These are phyloP conservation scores for Warburgia ugandensis DNA, from an alignment of 164 flowering plant genomes.

Conservation along the genomic window DNA sequence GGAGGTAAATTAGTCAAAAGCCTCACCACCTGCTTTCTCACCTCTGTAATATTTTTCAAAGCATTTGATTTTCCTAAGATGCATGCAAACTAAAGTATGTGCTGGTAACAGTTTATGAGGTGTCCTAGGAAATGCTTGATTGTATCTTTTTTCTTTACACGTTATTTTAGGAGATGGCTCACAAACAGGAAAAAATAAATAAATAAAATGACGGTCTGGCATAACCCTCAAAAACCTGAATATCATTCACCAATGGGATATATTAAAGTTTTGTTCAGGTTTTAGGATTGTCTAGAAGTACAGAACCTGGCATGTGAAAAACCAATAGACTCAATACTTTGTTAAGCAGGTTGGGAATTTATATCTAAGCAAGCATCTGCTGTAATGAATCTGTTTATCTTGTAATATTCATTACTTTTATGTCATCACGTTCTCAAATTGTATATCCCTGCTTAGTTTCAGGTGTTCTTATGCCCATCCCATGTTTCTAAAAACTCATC, in stretches of 20 bases:
- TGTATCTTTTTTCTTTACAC: not conserved
- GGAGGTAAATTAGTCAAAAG: conserved; percentile 1
- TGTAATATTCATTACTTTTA: too few species aligned
- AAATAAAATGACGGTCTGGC: too few species aligned
- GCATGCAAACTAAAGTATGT: not conserved
- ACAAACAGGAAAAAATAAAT: too few species aligned
- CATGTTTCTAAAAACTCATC: not conserved
- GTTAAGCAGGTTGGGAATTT: not conserved
- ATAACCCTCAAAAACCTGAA: too few species aligned
- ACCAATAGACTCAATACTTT: not conserved
- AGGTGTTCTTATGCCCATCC: not conserved
- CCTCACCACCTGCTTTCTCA: not conserved
- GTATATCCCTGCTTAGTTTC: not conserved
- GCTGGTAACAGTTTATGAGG: not conserved
- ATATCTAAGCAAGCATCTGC: not conserved
- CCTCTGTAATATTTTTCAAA: not conserved
- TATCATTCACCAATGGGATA: too few species aligned
- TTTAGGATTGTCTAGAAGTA: not conserved
- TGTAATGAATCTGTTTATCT: not conserved
- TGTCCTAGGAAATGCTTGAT: not conserved
- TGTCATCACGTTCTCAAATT: not conserved
- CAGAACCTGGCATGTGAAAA: not conserved
- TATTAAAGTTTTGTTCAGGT: too few species aligned
- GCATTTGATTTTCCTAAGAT: not conserved
- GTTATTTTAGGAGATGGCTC: not conserved